Base-by-base conservation (phyloP, 139 green algal genomes). In the Chlorella sp. region DNA sequence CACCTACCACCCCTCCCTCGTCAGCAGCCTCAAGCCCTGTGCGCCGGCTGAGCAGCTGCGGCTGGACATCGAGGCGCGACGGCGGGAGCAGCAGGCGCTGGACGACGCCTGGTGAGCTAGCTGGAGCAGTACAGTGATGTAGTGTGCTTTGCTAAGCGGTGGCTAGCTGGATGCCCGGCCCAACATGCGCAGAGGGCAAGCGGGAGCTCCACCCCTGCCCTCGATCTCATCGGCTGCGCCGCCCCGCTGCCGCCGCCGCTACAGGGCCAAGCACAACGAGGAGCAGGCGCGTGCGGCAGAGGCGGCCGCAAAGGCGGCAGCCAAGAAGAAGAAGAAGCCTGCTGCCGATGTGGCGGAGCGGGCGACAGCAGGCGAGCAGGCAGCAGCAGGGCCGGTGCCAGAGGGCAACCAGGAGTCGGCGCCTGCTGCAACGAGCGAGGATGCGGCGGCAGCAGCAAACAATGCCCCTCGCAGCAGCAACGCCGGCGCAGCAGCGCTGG, bases 11-110 rank as follows among this genome's bases (percentile, higher is more conserved):
- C 19, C 40, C 24, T 4, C 26, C 67, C 17, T 1, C n/a, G n/a
- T 4, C 28, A 2, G 30, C 44, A 64, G 73, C 28, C 28, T 79
- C 36, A 46, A 79, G 73, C 73, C 73, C 28, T 79, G 43, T 30
- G 44, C 26, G 24, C 28, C 73, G 9, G 64, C 67, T 20, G 79
- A 84, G 56, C 64, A 75, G 79, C 64, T 84, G 79, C 79, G n/a
- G 0, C 32, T 34, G 2, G 79, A 84, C 32, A 76, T 76, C 14
- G 16, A 48, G 11, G 32, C 26, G 17, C 62, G 43, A 32, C 24
- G n/a, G 64, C 22, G 24, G 17, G 79, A 65, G 64, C 43, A 64
- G 44, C 8, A 4, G 43, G 64, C n/a, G 43, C 43, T 75, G 11
- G 62, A 62, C 46, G 64, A 46, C 17, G 20, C 75, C 32, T 84